These are phyloP conservation scores for Mycosphaerella sp. DNA, from an alignment of 2,329 filamentous ascomycete species.

Conservation along the genomic window DNA sequence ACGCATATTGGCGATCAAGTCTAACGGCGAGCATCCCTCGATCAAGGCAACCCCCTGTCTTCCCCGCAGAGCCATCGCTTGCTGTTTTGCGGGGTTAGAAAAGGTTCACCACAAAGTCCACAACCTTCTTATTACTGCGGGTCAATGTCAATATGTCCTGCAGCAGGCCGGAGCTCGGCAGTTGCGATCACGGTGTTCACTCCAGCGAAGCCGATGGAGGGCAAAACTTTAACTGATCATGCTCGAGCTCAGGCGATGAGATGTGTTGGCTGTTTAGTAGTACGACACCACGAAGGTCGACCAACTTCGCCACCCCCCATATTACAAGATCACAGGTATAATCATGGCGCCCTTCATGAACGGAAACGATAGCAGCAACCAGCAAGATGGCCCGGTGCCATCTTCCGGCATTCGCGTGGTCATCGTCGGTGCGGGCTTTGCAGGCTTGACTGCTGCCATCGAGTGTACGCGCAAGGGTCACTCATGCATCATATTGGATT, in stretches of 20 bases:
- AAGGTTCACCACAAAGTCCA: background rate
- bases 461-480: slow-evolving; percentile 58
- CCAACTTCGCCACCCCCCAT: background rate
- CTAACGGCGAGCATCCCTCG: background rate
- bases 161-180: background rate
- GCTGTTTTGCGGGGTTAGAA: background rate
- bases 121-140: background rate
- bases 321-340: background rate
- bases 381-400: background rate
- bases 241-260: background rate
- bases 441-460: slow-evolving; percentile 56
- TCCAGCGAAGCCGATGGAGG: slow-evolving; percentile 5
- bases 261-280: background rate
- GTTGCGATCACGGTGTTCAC: background rate
- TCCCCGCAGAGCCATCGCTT: background rate
- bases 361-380: background rate
- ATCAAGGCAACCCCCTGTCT: background rate
- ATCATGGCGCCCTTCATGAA: background rate
- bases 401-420: slow-evolving; percentile 49
- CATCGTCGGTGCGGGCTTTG: slow-evolving; percentile 52
- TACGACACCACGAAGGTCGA: background rate
- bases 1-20: background rate
- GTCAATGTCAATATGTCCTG: background rate
- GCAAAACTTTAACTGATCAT: slow-evolving; percentile 2
- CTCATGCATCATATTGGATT: slow-evolving; percentile 52